These are phyloP conservation scores for Helichrysum umbraculigerum DNA, from an alignment of 129 eudicot genomes.

Conservation along the genomic window DNA sequence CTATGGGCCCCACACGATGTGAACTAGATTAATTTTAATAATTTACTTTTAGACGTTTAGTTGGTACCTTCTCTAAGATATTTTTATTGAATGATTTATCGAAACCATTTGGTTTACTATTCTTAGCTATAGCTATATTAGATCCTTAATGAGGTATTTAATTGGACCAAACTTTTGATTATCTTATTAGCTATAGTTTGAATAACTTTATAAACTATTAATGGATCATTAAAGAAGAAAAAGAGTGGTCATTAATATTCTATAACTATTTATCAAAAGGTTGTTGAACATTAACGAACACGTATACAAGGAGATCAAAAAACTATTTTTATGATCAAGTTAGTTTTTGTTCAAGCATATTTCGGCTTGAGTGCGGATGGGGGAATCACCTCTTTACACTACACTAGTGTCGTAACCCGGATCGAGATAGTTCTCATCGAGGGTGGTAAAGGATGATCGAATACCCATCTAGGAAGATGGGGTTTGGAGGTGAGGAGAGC, in stretches of 20 bases:
- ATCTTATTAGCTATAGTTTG: constrained; percentile 15
- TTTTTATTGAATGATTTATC: constrained; percentile 2
- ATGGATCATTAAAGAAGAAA: constrained; percentile 5
- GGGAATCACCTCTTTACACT: too few species aligned
- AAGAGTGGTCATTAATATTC: constrained; percentile 8
- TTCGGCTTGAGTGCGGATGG: too few species aligned
- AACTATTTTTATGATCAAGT: too few species aligned
- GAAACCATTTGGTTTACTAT: constrained; percentile 2
- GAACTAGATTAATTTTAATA: constrained; percentile 28
- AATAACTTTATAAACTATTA: constrained; percentile 14
- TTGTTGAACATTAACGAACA: not conserved
- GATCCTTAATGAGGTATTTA: not conserved
- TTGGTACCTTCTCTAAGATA: constrained; percentile 25
- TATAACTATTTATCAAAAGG: too few species aligned
- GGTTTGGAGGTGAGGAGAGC: too few species aligned
- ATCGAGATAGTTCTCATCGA: too few species aligned
- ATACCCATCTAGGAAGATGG: too few species aligned
- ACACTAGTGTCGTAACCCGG: too few species aligned
- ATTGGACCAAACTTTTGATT: constrained; percentile 7
- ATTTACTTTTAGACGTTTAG: constrained; percentile 2
- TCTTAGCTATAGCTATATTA: not conserved
- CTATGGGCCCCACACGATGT: constrained; percentile 37
- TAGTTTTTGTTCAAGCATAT: too few species aligned
- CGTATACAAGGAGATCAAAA: not conserved
- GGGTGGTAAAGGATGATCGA: too few species aligned